These are phyloP conservation scores for Neckera pumila DNA, from an alignment of 225 moss, liverwort and hornwort species.

Conservation along the genomic window DNA sequence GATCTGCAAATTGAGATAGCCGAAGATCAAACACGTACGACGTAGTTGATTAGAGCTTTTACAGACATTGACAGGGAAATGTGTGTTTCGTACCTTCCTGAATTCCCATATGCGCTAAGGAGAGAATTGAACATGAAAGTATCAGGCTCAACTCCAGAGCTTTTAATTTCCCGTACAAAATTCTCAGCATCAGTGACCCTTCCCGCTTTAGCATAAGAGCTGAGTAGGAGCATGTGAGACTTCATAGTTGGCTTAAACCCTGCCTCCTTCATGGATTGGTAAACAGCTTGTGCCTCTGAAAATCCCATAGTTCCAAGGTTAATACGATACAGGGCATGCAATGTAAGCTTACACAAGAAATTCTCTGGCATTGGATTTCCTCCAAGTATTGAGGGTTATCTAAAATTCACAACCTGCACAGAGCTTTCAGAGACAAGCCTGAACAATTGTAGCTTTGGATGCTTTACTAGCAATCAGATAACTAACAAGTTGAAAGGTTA, in stretches of 20 bases:
- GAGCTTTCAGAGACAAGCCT: not conserved
- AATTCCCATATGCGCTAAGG: conserved; percentile 65
- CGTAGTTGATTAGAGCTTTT: not conserved
- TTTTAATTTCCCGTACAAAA: conserved; percentile 53
- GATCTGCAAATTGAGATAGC: not conserved
- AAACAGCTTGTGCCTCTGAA: conserved; percentile 73
- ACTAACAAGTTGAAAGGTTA: not conserved
- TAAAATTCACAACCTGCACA: not conserved
- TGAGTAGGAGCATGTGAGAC: conserved; percentile 84
- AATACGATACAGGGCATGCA: not conserved
- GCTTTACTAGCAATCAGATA: not conserved
- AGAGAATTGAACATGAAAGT: conserved; percentile 84
- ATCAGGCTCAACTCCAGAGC: conserved; percentile 54
- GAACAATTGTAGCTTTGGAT: not conserved
- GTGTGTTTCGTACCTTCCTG: conserved; percentile 36
- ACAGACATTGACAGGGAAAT: not conserved
- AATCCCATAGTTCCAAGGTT: not conserved
- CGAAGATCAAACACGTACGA: not conserved
- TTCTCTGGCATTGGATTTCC: not conserved
- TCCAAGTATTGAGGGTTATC: not conserved
- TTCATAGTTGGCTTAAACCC: conserved; percentile 59
- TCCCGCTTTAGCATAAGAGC: conserved; percentile 66
- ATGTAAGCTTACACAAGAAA: not conserved
- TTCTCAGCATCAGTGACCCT: conserved; percentile 76
- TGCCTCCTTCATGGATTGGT: conserved; percentile 48